Evolutionary conservation across 140 eudicot genomes (phyloP).

Genomic region (Ambrosia hybrid): DNA sequence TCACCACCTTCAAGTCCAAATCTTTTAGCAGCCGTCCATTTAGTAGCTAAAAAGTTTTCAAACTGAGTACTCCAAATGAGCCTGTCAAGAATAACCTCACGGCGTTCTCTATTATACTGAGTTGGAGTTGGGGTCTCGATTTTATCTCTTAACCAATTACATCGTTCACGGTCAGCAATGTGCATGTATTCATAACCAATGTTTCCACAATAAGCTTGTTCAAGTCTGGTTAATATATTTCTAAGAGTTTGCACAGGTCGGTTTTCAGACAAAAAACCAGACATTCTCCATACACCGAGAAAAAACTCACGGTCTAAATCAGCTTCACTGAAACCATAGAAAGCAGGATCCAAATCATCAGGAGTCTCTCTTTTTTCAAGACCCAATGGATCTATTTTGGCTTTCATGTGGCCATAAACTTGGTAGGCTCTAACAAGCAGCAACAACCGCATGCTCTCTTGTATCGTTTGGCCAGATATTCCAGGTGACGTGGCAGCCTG

Average conservation of each 20-base stretch:
- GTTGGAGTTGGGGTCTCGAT: slow-evolving; percentile 86
- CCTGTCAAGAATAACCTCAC: slow-evolving; percentile 88
- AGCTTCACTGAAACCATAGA: slow-evolving; percentile 78
- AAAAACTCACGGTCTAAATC: slow-evolving; percentile 94
- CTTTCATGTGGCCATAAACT: slow-evolving; percentile 92
- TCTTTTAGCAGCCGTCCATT: slow-evolving; percentile 94
- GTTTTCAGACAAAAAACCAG: slow-evolving; percentile 90
- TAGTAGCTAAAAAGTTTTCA: slow-evolving; percentile 91
- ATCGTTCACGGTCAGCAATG: slow-evolving; percentile 81
- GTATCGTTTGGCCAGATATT: slow-evolving; percentile 92
- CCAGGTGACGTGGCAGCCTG: slow-evolving; percentile 89
- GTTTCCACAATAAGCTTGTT: slow-evolving; percentile 87
- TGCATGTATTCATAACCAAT: slow-evolving; percentile 98
- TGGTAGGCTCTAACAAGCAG: slow-evolving; percentile 92
- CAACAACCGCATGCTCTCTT: slow-evolving; percentile 89
- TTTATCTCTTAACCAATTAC: slow-evolving; percentile 90
- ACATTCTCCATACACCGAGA: slow-evolving; percentile 85
- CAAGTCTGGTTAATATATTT: slow-evolving; percentile 76
- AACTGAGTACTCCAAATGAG: slow-evolving; percentile 94
- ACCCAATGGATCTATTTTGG: slow-evolving; percentile 81
- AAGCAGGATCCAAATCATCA: slow-evolving; percentile 75
- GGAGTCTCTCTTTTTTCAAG: slow-evolving; percentile 70
- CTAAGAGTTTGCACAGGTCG: slow-evolving; percentile 92
- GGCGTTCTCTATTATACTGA: slow-evolving; percentile 70
- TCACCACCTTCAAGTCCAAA: slow-evolving; percentile 98